Percentiles rank a stretch among this genome's conserved stretches.
Evolutionary conservation across 2,329 filamentous ascomycete species (phyloP).

Genomic region (Ophiostoma ulmi): DNA sequence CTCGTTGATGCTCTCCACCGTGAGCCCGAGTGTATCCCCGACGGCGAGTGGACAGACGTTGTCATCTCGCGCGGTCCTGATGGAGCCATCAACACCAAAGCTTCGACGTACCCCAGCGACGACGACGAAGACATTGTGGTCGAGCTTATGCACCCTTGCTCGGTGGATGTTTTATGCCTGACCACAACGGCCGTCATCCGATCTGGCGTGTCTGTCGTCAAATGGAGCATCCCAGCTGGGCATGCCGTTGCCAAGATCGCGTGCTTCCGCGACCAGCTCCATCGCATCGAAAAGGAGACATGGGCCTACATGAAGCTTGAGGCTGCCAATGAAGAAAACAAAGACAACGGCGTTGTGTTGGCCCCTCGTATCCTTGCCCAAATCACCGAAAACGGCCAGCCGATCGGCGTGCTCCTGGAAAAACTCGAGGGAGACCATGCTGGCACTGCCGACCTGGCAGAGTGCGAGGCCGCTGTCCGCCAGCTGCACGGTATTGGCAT

Average conservation of each 20-base stretch:
- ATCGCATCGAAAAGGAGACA: not conserved
- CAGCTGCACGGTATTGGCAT: not conserved
- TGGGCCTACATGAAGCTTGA: conserved; percentile 9
- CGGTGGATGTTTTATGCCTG: not conserved
- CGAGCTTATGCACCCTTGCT: not conserved
- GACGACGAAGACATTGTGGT: not conserved
- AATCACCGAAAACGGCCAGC: not conserved
- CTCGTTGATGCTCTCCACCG: not conserved
- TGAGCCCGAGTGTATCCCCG: not conserved
- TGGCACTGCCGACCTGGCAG: not conserved
- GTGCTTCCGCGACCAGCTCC: conserved; percentile 8
- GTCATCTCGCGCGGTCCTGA: not conserved
- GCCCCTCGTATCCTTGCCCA: not conserved
- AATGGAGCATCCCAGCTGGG: not conserved
- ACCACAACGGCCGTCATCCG: not conserved
- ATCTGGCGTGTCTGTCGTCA: not conserved
- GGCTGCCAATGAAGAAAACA: not conserved
- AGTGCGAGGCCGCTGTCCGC: not conserved
- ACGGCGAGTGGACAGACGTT: not conserved
- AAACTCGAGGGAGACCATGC: not conserved
- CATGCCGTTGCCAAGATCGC: conserved; percentile 1
- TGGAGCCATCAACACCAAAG: not conserved
- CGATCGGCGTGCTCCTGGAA: conserved; percentile 4
- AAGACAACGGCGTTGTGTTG: not conserved
- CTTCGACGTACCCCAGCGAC: not conserved